Conservation (phyloP, 306 rosid genomes). For the Dryas octopetala region DNA sequence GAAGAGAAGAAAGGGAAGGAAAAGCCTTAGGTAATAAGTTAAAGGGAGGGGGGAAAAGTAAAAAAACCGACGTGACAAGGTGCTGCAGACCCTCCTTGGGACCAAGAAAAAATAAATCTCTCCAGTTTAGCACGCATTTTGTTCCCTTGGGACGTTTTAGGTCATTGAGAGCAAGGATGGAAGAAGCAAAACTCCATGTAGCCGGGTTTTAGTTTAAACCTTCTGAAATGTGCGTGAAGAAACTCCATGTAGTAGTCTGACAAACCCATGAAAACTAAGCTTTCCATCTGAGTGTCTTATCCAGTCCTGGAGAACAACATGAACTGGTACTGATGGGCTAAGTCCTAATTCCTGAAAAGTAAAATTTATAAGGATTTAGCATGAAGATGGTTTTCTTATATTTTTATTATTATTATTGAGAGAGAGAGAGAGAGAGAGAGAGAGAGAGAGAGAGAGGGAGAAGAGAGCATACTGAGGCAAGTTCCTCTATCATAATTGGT, state of each 20-base stretch:
- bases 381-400: not conserved
- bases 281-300: conserved; percentile 82
- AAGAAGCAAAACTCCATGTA: conserved; percentile 8
- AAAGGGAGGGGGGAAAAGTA: not conserved
- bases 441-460: conserved; percentile 7
- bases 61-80: conserved; percentile 22
- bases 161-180: conserved; percentile 26
- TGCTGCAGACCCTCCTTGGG: conserved; percentile 31
- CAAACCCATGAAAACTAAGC: conserved; percentile 85
- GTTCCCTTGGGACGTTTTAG: conserved; percentile 23
- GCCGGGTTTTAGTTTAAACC: conserved; percentile 42
- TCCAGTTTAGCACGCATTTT: conserved; percentile 28
- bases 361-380: conserved; percentile 7
- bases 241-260: conserved; percentile 72
- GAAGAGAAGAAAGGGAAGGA: not conserved
- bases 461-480: conserved; percentile 61
- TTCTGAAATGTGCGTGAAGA: conserved; percentile 61
- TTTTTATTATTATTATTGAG: too few relatives aligned
- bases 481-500: conserved; percentile 86
- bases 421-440: not conserved
- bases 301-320: conserved; percentile 93
- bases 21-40: conserved; percentile 25
- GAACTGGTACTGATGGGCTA: conserved; percentile 76
- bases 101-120: conserved; percentile 29
- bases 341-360: conserved; percentile 75